Evolutionary conservation across 78 protist genomes (phyloP).

Genomic region (Guillardia theta): DNA sequence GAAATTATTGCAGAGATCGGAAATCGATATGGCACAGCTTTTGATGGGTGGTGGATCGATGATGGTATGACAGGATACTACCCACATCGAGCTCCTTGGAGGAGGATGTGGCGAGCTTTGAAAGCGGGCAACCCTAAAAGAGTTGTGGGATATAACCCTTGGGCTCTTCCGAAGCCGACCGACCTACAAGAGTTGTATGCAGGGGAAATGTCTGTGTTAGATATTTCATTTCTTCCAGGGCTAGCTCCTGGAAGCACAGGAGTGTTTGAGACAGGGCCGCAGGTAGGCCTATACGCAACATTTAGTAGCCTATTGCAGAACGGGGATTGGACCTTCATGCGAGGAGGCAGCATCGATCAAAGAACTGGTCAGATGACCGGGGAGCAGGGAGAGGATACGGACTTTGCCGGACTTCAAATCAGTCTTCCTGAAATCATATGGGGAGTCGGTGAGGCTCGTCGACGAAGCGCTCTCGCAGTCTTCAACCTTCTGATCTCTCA

Average conservation of each 20-base stretch:
- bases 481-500: too few relatives aligned
- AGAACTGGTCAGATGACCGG: not conserved
- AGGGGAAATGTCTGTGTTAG: not conserved
- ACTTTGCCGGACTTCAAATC: too few relatives aligned
- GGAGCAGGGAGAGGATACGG: too few relatives aligned
- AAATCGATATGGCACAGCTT: not conserved
- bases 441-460: too few relatives aligned
- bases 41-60: constrained; percentile 7
- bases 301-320: too few relatives aligned
- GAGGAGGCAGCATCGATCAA: not conserved
- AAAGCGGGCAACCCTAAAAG: not conserved
- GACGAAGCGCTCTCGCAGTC: too few relatives aligned
- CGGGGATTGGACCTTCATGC: not conserved
- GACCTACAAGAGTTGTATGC: not conserved
- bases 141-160: not conserved
- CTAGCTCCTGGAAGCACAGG: too few relatives aligned
- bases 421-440: too few relatives aligned
- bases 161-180: not conserved
- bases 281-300: too few relatives aligned
- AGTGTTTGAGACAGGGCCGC: too few relatives aligned
- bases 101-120: not conserved
- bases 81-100: not conserved
- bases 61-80: not conserved
- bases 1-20: not conserved
- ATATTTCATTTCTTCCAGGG: not conserved